phyloP scores from a whole-genome alignment of 805 yeast genomes.

The Pichia eremophila region DNA sequence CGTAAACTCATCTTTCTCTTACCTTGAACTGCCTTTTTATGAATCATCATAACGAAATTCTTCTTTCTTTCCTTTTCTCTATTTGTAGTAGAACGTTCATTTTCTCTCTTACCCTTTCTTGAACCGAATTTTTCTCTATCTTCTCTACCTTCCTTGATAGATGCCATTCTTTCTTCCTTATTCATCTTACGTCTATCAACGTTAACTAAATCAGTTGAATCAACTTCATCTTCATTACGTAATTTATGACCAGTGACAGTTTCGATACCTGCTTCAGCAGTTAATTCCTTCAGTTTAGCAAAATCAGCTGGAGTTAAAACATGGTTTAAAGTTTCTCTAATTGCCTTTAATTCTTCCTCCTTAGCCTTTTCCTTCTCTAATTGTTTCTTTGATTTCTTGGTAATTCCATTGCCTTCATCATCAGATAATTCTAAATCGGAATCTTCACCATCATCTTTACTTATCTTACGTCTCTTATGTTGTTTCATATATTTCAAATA shows the following conservation, averaged over 20 bases:
- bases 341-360: slow-evolving; percentile 37
- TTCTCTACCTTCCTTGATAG: slow-evolving; percentile 83
- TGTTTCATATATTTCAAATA: slow-evolving; percentile 25
- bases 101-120: slow-evolving; percentile 68
- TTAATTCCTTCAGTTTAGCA: slow-evolving; percentile 85
- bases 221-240: slow-evolving; percentile 77
- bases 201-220: slow-evolving; percentile 69
- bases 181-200: slow-evolving; percentile 72
- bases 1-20: slow-evolving; percentile 83
- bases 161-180: slow-evolving; percentile 85
- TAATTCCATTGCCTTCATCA: slow-evolving; percentile 27
- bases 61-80: slow-evolving; percentile 95
- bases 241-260: slow-evolving; percentile 54
- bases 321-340: slow-evolving; percentile 39
- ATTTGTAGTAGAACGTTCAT: slow-evolving; percentile 84
- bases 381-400: slow-evolving; percentile 28
- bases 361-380: slow-evolving; percentile 14
- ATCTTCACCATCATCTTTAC: slow-evolving; percentile 25
- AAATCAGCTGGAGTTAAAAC: slow-evolving; percentile 97
- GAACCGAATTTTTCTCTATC: slow-evolving; percentile 89
- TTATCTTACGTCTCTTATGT: slow-evolving; percentile 21
- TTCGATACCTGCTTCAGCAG: slow-evolving; percentile 76
- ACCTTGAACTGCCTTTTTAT: slow-evolving; percentile 89
- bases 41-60: slow-evolving; percentile 98
- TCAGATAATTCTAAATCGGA: slow-evolving; percentile 46